A percentile compares a stretch with the other conserved stretches of the same genome.
phyloP scores from a whole-genome alignment of 768 basidiomycete species.

The Filobasidium wieringae region DNA sequence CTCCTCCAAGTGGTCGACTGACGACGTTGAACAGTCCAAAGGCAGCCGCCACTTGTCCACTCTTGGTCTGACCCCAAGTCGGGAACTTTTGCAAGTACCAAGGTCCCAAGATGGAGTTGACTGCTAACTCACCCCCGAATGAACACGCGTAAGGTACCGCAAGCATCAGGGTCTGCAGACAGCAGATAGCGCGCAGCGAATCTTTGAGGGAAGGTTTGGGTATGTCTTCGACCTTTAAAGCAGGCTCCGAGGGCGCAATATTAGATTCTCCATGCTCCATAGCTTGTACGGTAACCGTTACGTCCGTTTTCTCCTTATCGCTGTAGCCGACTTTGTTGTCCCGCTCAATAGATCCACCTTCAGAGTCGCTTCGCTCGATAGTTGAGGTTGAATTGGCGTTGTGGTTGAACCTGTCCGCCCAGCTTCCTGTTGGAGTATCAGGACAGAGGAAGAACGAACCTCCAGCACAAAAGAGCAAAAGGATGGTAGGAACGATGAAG shows the following conservation, averaged over 20 bases:
- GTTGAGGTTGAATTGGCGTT: background rate
- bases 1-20: constrained; percentile 47
- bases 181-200: constrained; percentile 4
- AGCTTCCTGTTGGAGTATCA: constrained; percentile 5
- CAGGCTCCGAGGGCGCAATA: background rate
- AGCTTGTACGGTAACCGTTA: background rate
- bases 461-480: constrained; percentile 1
- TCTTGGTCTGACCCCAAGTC: constrained; percentile 45
- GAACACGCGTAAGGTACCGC: constrained; percentile 43
- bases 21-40: constrained; percentile 48
- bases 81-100: constrained; percentile 42
- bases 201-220: constrained; percentile 7
- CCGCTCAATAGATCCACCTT: background rate
- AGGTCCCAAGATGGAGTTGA: constrained; percentile 47
- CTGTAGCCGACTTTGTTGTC: constrained; percentile 1
- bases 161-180: constrained; percentile 37
- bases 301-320: background rate
- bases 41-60: constrained; percentile 45
- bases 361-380: background rate
- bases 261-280: background rate
- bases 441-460: constrained; percentile 9
- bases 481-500: constrained; percentile 7
- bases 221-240: background rate
- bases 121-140: constrained; percentile 48
- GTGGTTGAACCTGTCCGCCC: constrained; percentile 4